Evolutionary conservation across 225 moss, liverwort and hornwort genomes (phyloP), one percentile per base, ranked within the genome.

Genomic region (Pseudoscleropodium purum): DNA sequence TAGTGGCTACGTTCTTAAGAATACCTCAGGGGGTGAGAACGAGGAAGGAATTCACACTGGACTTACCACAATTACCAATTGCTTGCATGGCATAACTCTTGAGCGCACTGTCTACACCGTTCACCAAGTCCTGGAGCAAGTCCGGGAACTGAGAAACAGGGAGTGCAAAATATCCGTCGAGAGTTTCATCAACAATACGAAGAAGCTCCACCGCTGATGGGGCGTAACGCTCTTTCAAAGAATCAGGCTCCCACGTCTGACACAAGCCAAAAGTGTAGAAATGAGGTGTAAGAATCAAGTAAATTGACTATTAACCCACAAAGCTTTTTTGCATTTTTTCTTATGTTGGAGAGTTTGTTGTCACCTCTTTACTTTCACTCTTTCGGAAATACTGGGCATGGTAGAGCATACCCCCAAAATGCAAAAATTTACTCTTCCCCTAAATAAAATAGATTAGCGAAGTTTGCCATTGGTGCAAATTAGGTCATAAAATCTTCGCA

Each of bases 161-260:
- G 69, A 99, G 94, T 49, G 89, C 91, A 87, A 97, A 99, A 82
- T 96, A 99, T 20, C 95, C 94, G 78, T 95, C 94, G 23, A 99
- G 89, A 4, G 95, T 96, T 91, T 99, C 99, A 67, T 97, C 96
- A 24, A 99, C 93, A 39, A 96, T 94, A 49, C 94, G 94, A 73
- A 99, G 96, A 54, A 97, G 95, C 88, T 97, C 97, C 82, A 99
- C 94, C 61, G 94, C 95, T 62, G 97, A 99, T 37, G 95, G 88
- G 66, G 99, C 99, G 85, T 92, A 96, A 24, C 95, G 95, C 63
- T 99, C 97, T 90, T 96, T 95, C 86, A 94, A 89, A 57, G 96
- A 95, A 86, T 94, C 85, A 51, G 95, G 90, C 67, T 95, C 96
- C 99, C 99, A 99, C 65, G 93, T 93, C 99, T 98, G 93, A 76